Evolutionary conservation across 495 filamentous ascomycete genomes (phyloP).

Genomic region (Friedmanniomyces endolithicus): DNA sequence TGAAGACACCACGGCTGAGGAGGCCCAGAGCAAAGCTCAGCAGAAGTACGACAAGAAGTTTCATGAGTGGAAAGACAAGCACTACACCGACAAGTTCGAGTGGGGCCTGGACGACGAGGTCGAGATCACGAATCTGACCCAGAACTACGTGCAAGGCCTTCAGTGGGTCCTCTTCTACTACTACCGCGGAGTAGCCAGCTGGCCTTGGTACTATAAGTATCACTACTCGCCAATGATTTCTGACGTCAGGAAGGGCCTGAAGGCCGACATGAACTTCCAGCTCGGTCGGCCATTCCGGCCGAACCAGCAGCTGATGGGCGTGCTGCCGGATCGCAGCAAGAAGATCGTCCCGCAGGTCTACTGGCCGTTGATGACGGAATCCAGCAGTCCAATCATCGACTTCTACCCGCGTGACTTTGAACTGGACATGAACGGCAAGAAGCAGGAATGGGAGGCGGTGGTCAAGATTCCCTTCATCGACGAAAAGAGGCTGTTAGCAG

Average conservation of each 20-base stretch:
- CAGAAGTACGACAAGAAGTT: constrained; percentile 79
- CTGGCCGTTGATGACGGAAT: constrained; percentile 80
- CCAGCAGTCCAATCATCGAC: constrained; percentile 89
- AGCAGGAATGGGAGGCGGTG: constrained; percentile 99
- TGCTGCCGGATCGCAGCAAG: constrained; percentile 92
- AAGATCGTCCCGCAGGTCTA: constrained; percentile 83
- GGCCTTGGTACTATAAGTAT: constrained; percentile 96
- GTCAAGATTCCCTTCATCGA: constrained; percentile 99
- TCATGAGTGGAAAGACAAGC: constrained; percentile 79
- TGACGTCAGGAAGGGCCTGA: constrained; percentile 81
- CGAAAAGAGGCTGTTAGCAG: constrained; percentile 65
- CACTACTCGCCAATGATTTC: constrained; percentile 98
- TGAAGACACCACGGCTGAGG: constrained; percentile 64
- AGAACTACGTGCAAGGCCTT: constrained; percentile 95
- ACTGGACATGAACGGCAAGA: constrained; percentile 99
- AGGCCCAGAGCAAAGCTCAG: constrained; percentile 63
- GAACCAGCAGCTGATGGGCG: constrained; percentile 96
- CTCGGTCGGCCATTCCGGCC: constrained; percentile 90
- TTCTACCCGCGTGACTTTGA: constrained; percentile 98
- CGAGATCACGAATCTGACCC: constrained; percentile 69
- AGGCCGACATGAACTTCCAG: constrained; percentile 79
- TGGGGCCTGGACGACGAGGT: constrained; percentile 77
- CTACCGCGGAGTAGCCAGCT: constrained; percentile 90
- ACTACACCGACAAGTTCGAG: constrained; percentile 80
- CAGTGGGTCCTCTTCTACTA: constrained; percentile 99